Conservation (phyloP, 1,284 basidiomycete species). For the Fistulina hepatica region DNA sequence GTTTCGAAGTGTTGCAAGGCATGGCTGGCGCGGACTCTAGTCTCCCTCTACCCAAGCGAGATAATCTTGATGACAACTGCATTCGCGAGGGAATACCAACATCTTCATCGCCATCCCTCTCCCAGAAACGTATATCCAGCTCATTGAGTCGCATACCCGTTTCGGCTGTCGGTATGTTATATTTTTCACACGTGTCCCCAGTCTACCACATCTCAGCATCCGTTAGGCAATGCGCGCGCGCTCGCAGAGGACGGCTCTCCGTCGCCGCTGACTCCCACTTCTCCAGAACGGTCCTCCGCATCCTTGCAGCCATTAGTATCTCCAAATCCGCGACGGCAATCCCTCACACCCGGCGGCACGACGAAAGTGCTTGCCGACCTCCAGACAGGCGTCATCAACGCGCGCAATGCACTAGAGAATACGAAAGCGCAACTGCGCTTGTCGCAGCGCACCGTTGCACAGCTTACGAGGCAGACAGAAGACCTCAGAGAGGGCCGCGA, state of each 20-base stretch:
- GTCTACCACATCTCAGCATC: slow-evolving; percentile 17
- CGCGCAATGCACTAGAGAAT: slow-evolving; percentile 70
- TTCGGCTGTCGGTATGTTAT: slow-evolving; percentile 60
- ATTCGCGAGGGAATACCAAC: slow-evolving; percentile 63
- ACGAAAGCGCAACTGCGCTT: slow-evolving; percentile 68
- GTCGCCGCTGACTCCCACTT: slow-evolving; percentile 23
- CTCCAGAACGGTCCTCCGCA: slow-evolving; percentile 21
- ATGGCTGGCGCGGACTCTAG: slow-evolving; percentile 65
- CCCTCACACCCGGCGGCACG: slow-evolving; percentile 64
- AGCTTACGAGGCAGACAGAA: slow-evolving; percentile 72
- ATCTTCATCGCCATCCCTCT: slow-evolving; percentile 29
- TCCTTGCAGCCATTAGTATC: slow-evolving; percentile 26
- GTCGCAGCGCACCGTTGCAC: slow-evolving; percentile 69
- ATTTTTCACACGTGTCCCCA: slow-evolving; percentile 9
- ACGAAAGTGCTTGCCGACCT: slow-evolving; percentile 77
- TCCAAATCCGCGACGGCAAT: slow-evolving; percentile 42
- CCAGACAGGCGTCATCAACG: slow-evolving; percentile 71
- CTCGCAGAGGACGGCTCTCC: slow-evolving; percentile 59
- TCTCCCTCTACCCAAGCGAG: slow-evolving; percentile 54
- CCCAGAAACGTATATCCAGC: slow-evolving; percentile 47
- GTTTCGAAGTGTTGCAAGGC: slow-evolving; percentile 58
- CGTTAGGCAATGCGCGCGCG: slow-evolving; percentile 65
- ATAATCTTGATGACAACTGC: slow-evolving; percentile 37
- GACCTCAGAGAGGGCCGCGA: slow-evolving; percentile 80
- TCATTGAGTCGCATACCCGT: slow-evolving; percentile 75